Percentiles rank a stretch among this genome's conserved stretches.
Conservation (phyloP, 495 filamentous ascomycete species). For the Aspergillus steynii region DNA sequence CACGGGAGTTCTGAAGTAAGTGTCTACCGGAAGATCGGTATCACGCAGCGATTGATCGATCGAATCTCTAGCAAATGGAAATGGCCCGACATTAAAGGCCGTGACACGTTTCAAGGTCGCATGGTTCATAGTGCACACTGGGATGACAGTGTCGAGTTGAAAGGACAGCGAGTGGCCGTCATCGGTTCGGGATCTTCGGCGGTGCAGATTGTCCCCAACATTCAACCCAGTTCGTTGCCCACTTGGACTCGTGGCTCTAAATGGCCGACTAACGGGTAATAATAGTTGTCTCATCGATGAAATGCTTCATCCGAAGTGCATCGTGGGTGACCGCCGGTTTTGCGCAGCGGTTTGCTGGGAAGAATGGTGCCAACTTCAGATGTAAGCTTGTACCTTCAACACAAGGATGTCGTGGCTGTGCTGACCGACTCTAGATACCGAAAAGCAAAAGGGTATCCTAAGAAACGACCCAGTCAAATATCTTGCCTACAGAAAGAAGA, state of each 20-base stretch:
- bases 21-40: not conserved
- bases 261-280: no score
- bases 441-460: constrained; percentile 33
- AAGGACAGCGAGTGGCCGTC: constrained; percentile 48
- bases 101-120: constrained; percentile 44
- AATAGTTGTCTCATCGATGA: no score
- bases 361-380: constrained; percentile 2
- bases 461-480: constrained; percentile 22
- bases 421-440: constrained; percentile 15
- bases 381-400: not conserved
- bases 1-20: constrained; percentile 46
- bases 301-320: constrained; percentile 22
- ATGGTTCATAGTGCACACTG: constrained; percentile 51
- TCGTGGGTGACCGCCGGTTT: constrained; percentile 23
- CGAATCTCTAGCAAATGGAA: constrained; percentile 33
- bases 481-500: constrained; percentile 36
- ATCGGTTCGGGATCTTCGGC: constrained; percentile 48
- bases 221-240: constrained; percentile 39
- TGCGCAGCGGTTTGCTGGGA: constrained; percentile 13
- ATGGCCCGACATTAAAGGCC: constrained; percentile 51
- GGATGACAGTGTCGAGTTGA: constrained; percentile 34
- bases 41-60: no score
- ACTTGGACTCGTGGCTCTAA: not conserved
- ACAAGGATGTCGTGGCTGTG: not conserved
- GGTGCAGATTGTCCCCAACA: constrained; percentile 56